phyloP scores from a whole-genome alignment of 208 protist species.

The Strigomonas culicis region DNA sequence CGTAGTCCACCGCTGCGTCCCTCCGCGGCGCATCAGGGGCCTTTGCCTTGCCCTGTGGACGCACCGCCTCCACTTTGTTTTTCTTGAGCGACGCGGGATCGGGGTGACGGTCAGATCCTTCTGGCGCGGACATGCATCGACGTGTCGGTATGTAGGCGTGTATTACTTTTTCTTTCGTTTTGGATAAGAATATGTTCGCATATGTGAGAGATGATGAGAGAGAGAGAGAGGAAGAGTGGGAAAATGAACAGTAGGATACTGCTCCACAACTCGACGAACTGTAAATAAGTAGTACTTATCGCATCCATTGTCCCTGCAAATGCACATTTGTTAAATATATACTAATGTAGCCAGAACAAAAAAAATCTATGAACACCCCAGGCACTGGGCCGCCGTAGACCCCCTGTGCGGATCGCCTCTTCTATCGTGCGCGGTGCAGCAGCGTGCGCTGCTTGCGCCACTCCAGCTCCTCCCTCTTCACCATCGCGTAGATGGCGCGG shows the following conservation, averaged over 20 bases:
- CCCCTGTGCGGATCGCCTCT: background rate
- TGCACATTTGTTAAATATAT: background rate
- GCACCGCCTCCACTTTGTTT: background rate
- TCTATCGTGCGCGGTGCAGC: conserved; percentile 65
- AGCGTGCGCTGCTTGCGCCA: conserved; percentile 88
- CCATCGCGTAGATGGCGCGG: conserved; percentile 86
- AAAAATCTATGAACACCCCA: background rate
- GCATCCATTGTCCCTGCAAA: background rate
- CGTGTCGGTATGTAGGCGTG: too few relatives aligned
- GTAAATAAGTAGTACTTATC: background rate
- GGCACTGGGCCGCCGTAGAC: background rate
- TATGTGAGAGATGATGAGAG: conserved; percentile 1
- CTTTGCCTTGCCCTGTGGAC: conserved; percentile 9
- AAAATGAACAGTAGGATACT: too few relatives aligned
- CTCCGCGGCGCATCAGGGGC: too few relatives aligned
- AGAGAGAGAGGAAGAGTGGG: too few relatives aligned
- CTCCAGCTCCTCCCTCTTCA: conserved; percentile 82
- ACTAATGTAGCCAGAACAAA: background rate
- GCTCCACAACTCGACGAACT: too few relatives aligned
- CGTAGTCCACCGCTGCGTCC: background rate
- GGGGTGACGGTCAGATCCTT: too few relatives aligned
- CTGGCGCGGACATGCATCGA: too few relatives aligned
- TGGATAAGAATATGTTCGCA: background rate
- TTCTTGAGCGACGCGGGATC: too few relatives aligned
- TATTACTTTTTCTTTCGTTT: background rate